Evolutionary conservation across 352 stramenopile species (phyloP), one percentile per base, ranked within the genome.

Genomic region (Phytophthora ohioensis): DNA sequence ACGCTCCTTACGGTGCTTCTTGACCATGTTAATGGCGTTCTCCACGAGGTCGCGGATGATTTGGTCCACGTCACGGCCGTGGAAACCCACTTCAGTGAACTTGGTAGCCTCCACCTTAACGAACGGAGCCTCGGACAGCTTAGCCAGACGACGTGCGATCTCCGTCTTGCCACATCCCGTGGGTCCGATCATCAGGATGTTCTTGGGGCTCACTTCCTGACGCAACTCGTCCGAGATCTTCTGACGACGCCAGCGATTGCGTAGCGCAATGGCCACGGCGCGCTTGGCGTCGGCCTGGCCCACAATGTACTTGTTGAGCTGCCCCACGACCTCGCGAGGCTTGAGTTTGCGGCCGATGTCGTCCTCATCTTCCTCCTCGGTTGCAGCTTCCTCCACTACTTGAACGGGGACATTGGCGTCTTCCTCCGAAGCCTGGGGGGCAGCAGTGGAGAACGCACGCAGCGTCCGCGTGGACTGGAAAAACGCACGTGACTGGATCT

Each of bases 1-100:
- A 34, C 91, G 85, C 71, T 99, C 93, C 67, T 95, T 98, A 53
- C 95, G 85, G 61, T 91, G 71, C 74, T 99, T 98, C 82, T 98
- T 98, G 8, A 98, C 97, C 79, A 99, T 90, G 63, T 95, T 95
- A 71, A 99, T 99, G 39, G 91, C 91, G 52, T 98, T 97, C 78
- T 99, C 97, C 57, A 99, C 96, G 32, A 99, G 91, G 71, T 99
- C 98, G 51, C 96, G 93, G 71, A 99, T 99, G 80, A 99, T 99
- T 75, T 98, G 90, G 85, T 99, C 98, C 12, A 99, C 98, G 80
- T 99, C 98, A n/a, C 97, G 85, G 49, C 98, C 98, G 79, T 99
- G 97, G 76, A 99, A 99, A 27, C 98, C 98, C 45, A 99, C 98
- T 85, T 99, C 98, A 2, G 98, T 99, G 79, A 99, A 99, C 85